Conservation (phyloP, 768 basidiomycete genomes). For the Sporobolomyces phaffii region DNA sequence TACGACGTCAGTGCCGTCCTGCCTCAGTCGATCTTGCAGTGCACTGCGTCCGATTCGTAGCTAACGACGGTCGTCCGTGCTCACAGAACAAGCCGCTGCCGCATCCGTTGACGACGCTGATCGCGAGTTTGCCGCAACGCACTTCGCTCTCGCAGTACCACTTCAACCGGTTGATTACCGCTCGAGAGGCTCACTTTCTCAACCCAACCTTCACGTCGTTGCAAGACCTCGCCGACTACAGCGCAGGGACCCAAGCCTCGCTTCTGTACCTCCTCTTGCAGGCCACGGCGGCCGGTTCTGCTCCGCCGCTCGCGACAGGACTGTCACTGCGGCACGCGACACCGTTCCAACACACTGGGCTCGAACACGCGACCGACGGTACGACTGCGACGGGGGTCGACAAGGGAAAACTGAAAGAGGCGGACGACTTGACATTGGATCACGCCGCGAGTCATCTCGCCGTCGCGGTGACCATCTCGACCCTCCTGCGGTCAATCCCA, state of each 20-base stretch:
- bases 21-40: too few relatives aligned
- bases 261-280: constrained; percentile 34
- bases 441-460: constrained; percentile 36
- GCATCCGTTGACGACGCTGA: constrained; percentile 33
- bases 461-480: constrained; percentile 29
- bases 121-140: constrained; percentile 24
- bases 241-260: constrained; percentile 29
- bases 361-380: constrained; percentile 15
- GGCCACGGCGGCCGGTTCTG: constrained; percentile 5
- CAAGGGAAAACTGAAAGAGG: neutral
- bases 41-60: too few relatives aligned
- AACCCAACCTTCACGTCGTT: constrained; percentile 35
- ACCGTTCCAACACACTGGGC: constrained; percentile 31
- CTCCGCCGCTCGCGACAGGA: neutral
- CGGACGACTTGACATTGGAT: constrained; percentile 33
- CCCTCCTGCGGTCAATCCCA: constrained; percentile 31
- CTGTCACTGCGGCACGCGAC: constrained; percentile 18
- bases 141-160: constrained; percentile 36
- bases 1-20: constrained; percentile 32
- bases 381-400: neutral
- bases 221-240: constrained; percentile 38
- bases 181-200: constrained; percentile 36
- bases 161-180: constrained; percentile 34
- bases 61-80: too few relatives aligned
- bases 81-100: constrained; percentile 30